Base-by-base conservation (phyloP, 106 monocot genomes). In the Platanthera guangdongensis region DNA sequence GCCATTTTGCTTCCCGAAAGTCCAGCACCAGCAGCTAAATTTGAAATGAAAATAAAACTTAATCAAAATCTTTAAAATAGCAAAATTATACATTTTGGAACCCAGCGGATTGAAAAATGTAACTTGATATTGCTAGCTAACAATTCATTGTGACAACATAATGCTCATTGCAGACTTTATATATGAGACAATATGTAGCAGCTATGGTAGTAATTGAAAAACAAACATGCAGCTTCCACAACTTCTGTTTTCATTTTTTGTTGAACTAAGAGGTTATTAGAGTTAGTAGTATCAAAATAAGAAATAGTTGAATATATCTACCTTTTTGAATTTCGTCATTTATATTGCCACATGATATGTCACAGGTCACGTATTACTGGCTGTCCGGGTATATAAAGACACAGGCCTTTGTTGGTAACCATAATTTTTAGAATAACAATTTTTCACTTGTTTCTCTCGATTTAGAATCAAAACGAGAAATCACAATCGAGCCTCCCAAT, bases 1-100 rank as follows among this genome's bases (percentile, higher is more conserved):
- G 97, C 97, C 97, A 99, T 94, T 83, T 99, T 99, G 78, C 84
- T 94, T 21, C 97, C 97, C 57, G 97, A 83, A 78, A 99, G 94
- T 79, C 97, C 97, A 90, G 97, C 97, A 73, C 97, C 97, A 88
- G 97, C 97, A 86, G 92, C 97, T 99, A 77, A 74, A 74, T 57
- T 80, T 80, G 11, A 71, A 50, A 77, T 75, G 39, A 49, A 48
- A 16, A 71, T 12, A 65, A 50, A 16, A 28, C 28, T 16, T 12
- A 8, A 28, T 76, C 47, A n/a, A 4, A 9, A 65, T 46, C 12
- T 53, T 6, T 59, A 13, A 57, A 9, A 28, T 46, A 69, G 47
- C 69, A 46, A 46, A 71, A 71, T n/a, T 6, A 71, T 28, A 71
- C 6, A 11, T 68, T 46, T 45, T 48, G n/a, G 48, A 48, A 4